Conservation (phyloP, 805 yeast genomes). For the Kluyveromyces nonfermentans region DNA sequence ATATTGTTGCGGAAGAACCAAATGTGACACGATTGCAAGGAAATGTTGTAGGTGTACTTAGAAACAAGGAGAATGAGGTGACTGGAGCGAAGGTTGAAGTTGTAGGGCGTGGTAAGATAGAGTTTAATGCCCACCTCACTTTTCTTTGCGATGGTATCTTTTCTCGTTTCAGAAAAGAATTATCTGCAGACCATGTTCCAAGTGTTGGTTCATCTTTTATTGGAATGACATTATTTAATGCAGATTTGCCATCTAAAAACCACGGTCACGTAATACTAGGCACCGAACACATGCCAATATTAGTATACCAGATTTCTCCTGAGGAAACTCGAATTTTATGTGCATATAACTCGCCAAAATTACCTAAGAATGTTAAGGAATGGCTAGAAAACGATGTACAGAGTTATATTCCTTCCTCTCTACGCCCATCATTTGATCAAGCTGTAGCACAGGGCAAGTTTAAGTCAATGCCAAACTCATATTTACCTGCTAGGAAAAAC, state of each 20-base stretch:
- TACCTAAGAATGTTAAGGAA: slow-evolving; percentile 59
- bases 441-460: slow-evolving; percentile 54
- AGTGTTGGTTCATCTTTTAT: slow-evolving; percentile 73
- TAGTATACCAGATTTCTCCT: slow-evolving; percentile 79
- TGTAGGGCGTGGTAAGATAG: slow-evolving; percentile 32
- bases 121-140: slow-evolving; percentile 53
- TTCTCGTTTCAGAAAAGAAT: slow-evolving; percentile 78
- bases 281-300: slow-evolving; percentile 67
- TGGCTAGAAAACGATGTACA: slow-evolving; percentile 55
- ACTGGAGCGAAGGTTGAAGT: slow-evolving; percentile 63
- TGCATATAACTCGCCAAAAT: slow-evolving; percentile 63
- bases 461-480: slow-evolving; percentile 91
- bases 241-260: slow-evolving; percentile 60
- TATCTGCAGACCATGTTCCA: slow-evolving; percentile 54
- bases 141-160: slow-evolving; percentile 89
- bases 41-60: slow-evolving; percentile 59
- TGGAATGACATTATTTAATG: slow-evolving; percentile 68
- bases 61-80: slow-evolving; percentile 48
- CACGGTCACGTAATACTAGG: slow-evolving; percentile 91
- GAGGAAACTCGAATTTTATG: slow-evolving; percentile 82
- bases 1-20: slow-evolving; percentile 54
- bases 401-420: slow-evolving; percentile 55
- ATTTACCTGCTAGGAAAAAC: slow-evolving; percentile 68
- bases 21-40: slow-evolving; percentile 79
- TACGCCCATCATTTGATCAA: slow-evolving; percentile 56